Conservation (phyloP, 495 filamentous ascomycete genomes). For the Penicillium argentinense region DNA sequence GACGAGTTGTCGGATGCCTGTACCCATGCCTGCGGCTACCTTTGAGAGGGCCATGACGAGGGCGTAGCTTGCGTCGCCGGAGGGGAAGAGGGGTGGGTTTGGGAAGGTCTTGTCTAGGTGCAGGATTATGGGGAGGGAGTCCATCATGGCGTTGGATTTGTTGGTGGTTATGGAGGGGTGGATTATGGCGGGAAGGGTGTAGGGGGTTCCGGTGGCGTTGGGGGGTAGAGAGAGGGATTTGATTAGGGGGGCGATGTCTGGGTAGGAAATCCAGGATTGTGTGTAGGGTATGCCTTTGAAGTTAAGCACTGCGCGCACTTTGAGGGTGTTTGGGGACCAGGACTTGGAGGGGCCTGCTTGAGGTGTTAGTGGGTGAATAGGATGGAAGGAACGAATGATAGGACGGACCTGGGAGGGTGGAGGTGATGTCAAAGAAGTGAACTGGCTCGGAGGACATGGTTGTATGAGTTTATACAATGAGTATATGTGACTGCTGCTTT, state of each 20-base stretch:
- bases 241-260: conserved; percentile 38
- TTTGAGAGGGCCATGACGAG: conserved; percentile 40
- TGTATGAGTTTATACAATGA: neutral
- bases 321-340: conserved; percentile 44
- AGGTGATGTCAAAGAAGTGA: conserved; percentile 42
- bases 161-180: conserved; percentile 30
- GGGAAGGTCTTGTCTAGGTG: conserved; percentile 39
- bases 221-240: conserved; percentile 25
- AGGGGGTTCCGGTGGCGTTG: conserved; percentile 17
- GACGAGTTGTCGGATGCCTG: conserved; percentile 6
- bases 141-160: conserved; percentile 32
- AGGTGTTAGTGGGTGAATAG: neutral
- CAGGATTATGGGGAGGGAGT: conserved; percentile 38
- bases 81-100: conserved; percentile 30
- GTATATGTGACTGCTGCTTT: neutral
- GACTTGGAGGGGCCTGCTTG: conserved; percentile 34
- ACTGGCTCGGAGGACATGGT: conserved; percentile 33
- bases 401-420: conserved; percentile 30
- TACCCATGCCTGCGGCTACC: conserved; percentile 28
- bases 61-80: conserved; percentile 32
- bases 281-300: conserved; percentile 44
- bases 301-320: conserved; percentile 39
- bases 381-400: neutral
- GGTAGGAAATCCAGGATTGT: conserved; percentile 43
- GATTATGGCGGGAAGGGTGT: conserved; percentile 42